phyloP scores from a whole-genome alignment of 768 basidiomycete species.

The Boletus rubescentipes region DNA sequence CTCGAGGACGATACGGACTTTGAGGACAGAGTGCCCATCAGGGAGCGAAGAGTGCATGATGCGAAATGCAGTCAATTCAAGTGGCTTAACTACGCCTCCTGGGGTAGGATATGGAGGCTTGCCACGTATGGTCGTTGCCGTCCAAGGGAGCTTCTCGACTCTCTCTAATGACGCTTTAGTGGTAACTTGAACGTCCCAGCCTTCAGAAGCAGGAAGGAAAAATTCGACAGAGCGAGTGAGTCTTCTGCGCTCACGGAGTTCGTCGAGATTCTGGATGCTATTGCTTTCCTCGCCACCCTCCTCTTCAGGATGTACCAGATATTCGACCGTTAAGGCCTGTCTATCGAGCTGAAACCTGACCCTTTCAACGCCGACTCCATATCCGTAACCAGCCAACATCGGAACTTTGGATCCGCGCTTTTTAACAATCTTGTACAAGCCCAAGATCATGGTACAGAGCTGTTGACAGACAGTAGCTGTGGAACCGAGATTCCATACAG shows the following conservation, averaged over 20 bases:
- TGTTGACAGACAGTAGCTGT: slow-evolving; percentile 70
- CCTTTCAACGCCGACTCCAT: slow-evolving; percentile 77
- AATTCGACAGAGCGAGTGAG: slow-evolving; percentile 80
- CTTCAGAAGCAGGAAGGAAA: slow-evolving; percentile 68
- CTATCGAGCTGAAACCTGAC: slow-evolving; percentile 79
- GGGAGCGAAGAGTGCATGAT: slow-evolving; percentile 70
- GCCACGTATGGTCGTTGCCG: slow-evolving; percentile 53
- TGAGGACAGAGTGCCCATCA: slow-evolving; percentile 75
- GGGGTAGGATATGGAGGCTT: slow-evolving; percentile 34
- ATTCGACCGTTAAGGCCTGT: slow-evolving; percentile 80
- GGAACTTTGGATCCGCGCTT: slow-evolving; percentile 76
- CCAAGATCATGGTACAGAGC: slow-evolving; percentile 80
- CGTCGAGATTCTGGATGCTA: slow-evolving; percentile 52
- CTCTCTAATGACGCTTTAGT: slow-evolving; percentile 72
- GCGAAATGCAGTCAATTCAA: slow-evolving; percentile 58
- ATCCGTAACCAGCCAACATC: slow-evolving; percentile 72
- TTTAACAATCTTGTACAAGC: slow-evolving; percentile 77
- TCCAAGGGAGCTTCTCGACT: slow-evolving; percentile 75
- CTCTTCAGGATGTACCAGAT: slow-evolving; percentile 75
- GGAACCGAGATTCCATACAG: slow-evolving; percentile 78
- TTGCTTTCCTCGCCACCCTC: slow-evolving; percentile 26
- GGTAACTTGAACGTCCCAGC: slow-evolving; percentile 86
- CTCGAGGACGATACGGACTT: slow-evolving; percentile 79
- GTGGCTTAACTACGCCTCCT: slow-evolving; percentile 34
- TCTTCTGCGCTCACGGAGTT: slow-evolving; percentile 67